Evolutionary conservation across 306 rosid species (phyloP).

Genomic region (Purshia tridentata): DNA sequence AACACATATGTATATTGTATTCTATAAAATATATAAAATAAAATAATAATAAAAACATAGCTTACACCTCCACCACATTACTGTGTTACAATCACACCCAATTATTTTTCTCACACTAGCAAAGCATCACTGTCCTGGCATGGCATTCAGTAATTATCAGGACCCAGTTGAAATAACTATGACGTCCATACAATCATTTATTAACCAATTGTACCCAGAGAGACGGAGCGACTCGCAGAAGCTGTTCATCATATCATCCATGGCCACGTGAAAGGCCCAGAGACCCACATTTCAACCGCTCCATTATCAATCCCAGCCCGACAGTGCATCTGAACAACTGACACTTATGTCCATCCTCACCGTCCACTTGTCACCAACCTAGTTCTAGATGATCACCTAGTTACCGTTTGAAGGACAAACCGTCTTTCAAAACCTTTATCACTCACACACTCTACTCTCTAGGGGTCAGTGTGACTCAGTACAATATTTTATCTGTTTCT

Average conservation of each 20-base stretch:
- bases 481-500: neutral
- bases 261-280: slow-evolving; percentile 61
- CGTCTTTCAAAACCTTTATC: slow-evolving; percentile 16
- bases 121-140: neutral
- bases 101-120: no score
- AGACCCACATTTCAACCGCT: slow-evolving; percentile 24
- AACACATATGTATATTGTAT: no score
- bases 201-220: slow-evolving; percentile 16
- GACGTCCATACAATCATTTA: slow-evolving; percentile 31
- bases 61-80: no score
- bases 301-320: slow-evolving; percentile 28
- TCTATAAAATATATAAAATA: no score
- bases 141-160: neutral
- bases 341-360: slow-evolving; percentile 36
- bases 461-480: slow-evolving; percentile 20
- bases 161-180: neutral
- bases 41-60: no score
- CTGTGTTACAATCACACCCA: no score
- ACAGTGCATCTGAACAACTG: slow-evolving; percentile 36
- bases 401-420: slow-evolving; percentile 53
- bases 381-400: slow-evolving; percentile 14
- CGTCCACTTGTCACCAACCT: slow-evolving; percentile 45
- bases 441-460: slow-evolving; percentile 16
- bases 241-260: slow-evolving; percentile 24
- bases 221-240: neutral